phyloP scores from a whole-genome alignment of 1,139 yeast genomes.

The Geotrichum fermentans region DNA sequence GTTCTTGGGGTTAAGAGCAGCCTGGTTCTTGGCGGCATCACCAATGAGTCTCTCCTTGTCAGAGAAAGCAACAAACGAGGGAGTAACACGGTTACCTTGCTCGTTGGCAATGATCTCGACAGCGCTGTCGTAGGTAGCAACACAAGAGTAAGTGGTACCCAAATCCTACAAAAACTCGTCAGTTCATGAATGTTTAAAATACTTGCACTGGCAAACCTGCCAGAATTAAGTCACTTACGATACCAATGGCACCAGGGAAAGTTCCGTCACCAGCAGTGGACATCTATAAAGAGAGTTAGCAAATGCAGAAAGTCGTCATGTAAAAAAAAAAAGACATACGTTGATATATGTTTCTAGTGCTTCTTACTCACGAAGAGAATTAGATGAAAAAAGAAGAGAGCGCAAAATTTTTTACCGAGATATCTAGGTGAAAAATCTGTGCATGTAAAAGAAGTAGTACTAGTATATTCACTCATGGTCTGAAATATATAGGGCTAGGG shows the following conservation, averaged over 20 bases:
- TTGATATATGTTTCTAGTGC: slow-evolving; percentile 1
- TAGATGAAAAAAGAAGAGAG: slow-evolving; percentile 1
- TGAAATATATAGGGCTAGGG: slow-evolving; percentile 8
- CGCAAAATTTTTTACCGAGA: slow-evolving; percentile 7
- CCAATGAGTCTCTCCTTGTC: slow-evolving; percentile 97
- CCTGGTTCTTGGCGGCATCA: slow-evolving; percentile 99
- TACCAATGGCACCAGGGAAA: slow-evolving; percentile 99
- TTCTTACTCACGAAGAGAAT: slow-evolving; percentile 1
- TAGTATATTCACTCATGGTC: slow-evolving; percentile 5
- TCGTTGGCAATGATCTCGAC: slow-evolving; percentile 93
- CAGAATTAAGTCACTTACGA: slow-evolving; percentile 40
- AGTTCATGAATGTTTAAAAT: not conserved
- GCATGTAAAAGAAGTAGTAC: no score
- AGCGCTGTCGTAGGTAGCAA: slow-evolving; percentile 77
- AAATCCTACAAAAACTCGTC: slow-evolving; percentile 48
- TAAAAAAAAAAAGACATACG: not conserved
- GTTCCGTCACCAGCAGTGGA: slow-evolving; percentile 65
- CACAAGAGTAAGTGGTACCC: slow-evolving; percentile 68
- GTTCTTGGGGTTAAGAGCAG: slow-evolving; percentile 94
- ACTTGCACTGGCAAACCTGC: not conserved
- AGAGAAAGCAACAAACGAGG: slow-evolving; percentile 96
- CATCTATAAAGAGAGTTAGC: slow-evolving; percentile 9
- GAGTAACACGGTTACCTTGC: slow-evolving; percentile 99
- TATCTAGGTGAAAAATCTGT: not conserved
- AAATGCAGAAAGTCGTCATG: not conserved